phyloP scores from a whole-genome alignment of 441 rosid genomes.

The Gossypium gossypioides region DNA sequence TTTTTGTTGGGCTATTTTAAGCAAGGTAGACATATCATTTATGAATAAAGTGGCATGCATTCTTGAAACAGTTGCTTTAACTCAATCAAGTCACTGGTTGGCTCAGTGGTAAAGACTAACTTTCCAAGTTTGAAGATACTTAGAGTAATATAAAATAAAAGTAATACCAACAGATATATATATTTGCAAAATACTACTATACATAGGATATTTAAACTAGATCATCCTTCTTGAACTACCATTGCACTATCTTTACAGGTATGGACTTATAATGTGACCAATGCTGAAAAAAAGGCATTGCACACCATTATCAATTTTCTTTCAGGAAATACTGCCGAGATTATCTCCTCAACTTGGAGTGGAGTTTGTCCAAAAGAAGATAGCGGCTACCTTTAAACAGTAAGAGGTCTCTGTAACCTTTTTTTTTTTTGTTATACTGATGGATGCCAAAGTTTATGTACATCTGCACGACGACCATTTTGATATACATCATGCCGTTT shows the following conservation, averaged over 20 bases:
- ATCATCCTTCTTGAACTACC: neutral
- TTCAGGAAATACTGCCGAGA: constrained; percentile 63
- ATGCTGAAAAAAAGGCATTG: neutral
- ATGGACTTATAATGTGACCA: neutral
- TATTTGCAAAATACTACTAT: neutral
- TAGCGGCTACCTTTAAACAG: constrained; percentile 53
- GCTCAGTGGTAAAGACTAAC: no score
- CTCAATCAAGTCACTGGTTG: no score
- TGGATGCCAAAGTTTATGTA: constrained; percentile 1
- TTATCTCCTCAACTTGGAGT: constrained; percentile 67
- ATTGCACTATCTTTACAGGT: neutral
- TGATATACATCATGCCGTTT: constrained; percentile 6
- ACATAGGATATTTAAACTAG: neutral
- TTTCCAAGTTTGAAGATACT: neutral
- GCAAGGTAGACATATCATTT: neutral
- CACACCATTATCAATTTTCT: constrained; percentile 7
- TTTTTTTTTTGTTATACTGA: neutral
- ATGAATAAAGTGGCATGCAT: neutral
- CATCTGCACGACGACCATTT: neutral
- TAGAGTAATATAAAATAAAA: neutral
- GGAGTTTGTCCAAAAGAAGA: constrained; percentile 67
- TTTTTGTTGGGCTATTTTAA: neutral
- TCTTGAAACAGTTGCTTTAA: no score
- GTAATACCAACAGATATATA: neutral
- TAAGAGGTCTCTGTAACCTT: constrained; percentile 18